Base-by-base conservation (phyloP, 1,139 yeast genomes). In the Lodderomyces metapsilosis region DNA sequence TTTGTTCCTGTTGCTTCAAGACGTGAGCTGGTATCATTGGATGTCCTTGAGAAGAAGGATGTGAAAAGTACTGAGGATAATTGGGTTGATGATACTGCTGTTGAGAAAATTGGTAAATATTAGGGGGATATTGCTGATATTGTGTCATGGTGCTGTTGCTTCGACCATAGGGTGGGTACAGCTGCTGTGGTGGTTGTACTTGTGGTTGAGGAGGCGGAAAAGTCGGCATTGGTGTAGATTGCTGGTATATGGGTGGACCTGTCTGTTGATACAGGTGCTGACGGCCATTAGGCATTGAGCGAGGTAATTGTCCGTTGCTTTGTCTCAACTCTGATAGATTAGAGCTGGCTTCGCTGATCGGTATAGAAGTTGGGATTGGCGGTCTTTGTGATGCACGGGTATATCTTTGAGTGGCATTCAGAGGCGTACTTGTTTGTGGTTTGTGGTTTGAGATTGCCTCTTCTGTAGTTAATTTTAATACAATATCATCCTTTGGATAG, bases 11-110 rank as follows among this genome's bases (percentile, higher is more conserved):
- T 35, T 50, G 57, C 31, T 43, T 47, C 34, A 52, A 42, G 3
- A 52, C 53, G 27, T 51, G 54, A 7, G 52, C 51, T 4, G 54
- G 52, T 11, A 50, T 44, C 17, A 43, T 16, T 32, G 40, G 41
- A 17, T 33, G 37, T 24, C 37, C 18, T 13, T 27, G 16, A 10
- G 31, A 4, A 30, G 37, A 10, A 30, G 36, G 38, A 5, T 38
- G 36, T 17, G 40, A 15, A 21, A 16, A 28, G 17, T 20, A 25
- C n/a, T 8, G 28, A 4, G 25, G 34, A 10, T 28, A 9, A 17
- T 32, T 13, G 31, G 18, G 32, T 13, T 21, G 38, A 13, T 20
- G n/a, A 21, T 23, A 32, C 25, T 22, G 22, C n/a, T 21, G 35
- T 13, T 34, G 42, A 8, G 18, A 21, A 2, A 12, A 36, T 12